Base-by-base conservation (phyloP, 169 alveolate genomes). In the Plasmodium falciparum region DNA sequence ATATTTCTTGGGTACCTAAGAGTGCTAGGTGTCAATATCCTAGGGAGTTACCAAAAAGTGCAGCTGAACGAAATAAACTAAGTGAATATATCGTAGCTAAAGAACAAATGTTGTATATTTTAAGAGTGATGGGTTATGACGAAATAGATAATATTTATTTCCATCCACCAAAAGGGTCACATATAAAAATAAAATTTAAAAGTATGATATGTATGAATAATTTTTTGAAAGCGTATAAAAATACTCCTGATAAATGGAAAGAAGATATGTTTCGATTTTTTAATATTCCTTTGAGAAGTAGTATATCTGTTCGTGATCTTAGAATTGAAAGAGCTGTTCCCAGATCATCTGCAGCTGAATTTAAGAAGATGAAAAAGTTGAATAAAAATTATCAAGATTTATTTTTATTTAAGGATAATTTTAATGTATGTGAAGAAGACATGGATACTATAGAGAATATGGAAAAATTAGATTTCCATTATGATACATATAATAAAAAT, bases 141-240 rank as follows among this genome's bases (percentile, higher is more conserved):
- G 89, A 88, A 33, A 69, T 88, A 0, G 92, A 88, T 43, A 74
- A 66, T 50, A 72, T 88, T 3, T 74, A 65, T 74, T 88, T 88
- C 17, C 92, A 88, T 49, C 92, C 92, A 22, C 92, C 92, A 2
- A 73, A 74, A 39, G 92, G 92, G 11, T 88, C 92, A n/a, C 92
- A 88, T 67, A 88, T 88, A 13, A 88, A 74, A 72, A 88, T 88
- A 22, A 73, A 74, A 15, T 88, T 88, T 56, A 63, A 54, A 88
- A 88, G 78, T 26, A 15, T 74, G 54, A 52, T 61, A 5, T 74
- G 88, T 39, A 74, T 74, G 88, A 88, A 73, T 63, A 88, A 74
- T 33, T 88, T 88, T 56, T 17, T 88, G 20, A 73, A 72, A 61
- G 47, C 80, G 0, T 88, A 88, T 4, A 88, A 88, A 45, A 74